phyloP scores from a whole-genome alignment of 225 moss, liverwort and hornwort genomes.

The Ulota crispa region DNA sequence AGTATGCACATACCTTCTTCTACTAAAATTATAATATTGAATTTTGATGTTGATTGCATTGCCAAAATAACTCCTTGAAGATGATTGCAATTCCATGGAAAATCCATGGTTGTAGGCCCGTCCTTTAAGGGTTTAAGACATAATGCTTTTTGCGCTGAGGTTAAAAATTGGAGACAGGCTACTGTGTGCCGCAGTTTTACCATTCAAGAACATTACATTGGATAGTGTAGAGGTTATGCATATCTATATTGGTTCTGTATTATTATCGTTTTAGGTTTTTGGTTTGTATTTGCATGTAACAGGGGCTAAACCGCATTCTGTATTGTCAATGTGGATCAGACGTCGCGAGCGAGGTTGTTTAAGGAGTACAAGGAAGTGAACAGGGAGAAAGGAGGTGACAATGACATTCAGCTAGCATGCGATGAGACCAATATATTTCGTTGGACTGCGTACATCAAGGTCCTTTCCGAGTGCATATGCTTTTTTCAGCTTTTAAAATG shows the following conservation, averaged over 20 bases:
- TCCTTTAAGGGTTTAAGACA: too few species aligned
- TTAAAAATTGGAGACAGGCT: not conserved
- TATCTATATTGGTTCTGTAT: not conserved
- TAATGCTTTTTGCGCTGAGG: not conserved
- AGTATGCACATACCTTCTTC: too few species aligned
- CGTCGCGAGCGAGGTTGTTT: slow-evolving; percentile 84
- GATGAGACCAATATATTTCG: slow-evolving; percentile 96
- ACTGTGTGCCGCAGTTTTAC: not conserved
- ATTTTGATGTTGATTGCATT: too few species aligned
- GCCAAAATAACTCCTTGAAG: too few species aligned
- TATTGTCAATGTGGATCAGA: slow-evolving; percentile 35
- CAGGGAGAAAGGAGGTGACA: slow-evolving; percentile 85
- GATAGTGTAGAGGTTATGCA: not conserved
- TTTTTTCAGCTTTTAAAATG: not conserved
- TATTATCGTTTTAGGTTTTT: not conserved
- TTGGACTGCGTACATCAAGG: slow-evolving; percentile 96
- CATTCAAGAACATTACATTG: not conserved
- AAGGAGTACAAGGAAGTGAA: slow-evolving; percentile 99
- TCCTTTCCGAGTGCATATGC: slow-evolving; percentile 8
- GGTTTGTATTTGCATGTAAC: not conserved
- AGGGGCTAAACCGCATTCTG: not conserved
- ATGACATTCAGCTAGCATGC: slow-evolving; percentile 88
- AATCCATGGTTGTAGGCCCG: too few species aligned
- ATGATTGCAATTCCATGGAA: too few species aligned
- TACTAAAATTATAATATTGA: too few species aligned